These are phyloP conservation scores for Coelastrella sp. DNA, from an alignment of 139 green algal species.

Conservation along the genomic window DNA sequence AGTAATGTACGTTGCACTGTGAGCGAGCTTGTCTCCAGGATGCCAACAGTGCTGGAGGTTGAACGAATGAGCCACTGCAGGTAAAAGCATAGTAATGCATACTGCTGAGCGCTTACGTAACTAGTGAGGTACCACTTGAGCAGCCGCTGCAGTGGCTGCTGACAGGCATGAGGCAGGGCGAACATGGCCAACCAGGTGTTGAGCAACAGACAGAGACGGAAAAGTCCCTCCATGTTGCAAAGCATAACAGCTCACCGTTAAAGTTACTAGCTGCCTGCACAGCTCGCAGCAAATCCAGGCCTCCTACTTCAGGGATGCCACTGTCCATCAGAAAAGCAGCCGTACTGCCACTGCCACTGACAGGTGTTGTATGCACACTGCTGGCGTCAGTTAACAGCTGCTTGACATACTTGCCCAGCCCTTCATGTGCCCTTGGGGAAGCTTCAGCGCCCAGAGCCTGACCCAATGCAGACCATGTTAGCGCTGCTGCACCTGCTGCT, in stretches of 20 bases:
- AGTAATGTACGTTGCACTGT: not conserved
- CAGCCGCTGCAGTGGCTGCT: not conserved
- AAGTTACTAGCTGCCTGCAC: not conserved
- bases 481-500: conserved; percentile 27
- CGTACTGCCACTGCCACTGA: conserved; percentile 10
- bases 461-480: conserved; percentile 30
- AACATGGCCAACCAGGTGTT: not conserved
- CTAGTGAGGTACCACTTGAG: not conserved
- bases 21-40: too few species aligned
- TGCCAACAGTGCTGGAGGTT: too few species aligned
- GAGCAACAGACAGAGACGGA: not conserved
- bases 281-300: not conserved
- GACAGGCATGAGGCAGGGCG: too few species aligned
- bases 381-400: not conserved
- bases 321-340: not conserved
- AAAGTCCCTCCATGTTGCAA: not conserved
- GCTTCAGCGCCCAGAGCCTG: conserved; percentile 1
- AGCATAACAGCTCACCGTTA: not conserved
- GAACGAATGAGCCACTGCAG: too few species aligned
- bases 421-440: conserved; percentile 4
- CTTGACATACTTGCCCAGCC: conserved; percentile 7
- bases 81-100: too few species aligned
- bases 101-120: too few species aligned
- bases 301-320: not conserved
- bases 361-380: not conserved